A percentile compares a stretch with the other conserved stretches of the same genome.
Evolutionary conservation across 495 filamentous ascomycete species (phyloP).

Genomic region (Talaromyces nanjingensis): DNA sequence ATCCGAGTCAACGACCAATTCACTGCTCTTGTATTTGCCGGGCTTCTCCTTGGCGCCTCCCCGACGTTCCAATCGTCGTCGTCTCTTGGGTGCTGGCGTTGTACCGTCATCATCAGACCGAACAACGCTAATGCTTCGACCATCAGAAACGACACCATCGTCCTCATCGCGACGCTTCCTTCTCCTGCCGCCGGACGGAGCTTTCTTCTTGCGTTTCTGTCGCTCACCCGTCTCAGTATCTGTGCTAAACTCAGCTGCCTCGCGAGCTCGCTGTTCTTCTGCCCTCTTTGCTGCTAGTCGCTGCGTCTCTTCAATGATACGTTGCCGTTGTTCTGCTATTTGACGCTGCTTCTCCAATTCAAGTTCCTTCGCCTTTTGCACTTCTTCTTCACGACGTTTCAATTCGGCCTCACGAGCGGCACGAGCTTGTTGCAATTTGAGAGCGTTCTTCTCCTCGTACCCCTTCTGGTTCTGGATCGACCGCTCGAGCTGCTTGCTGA

Average conservation of each 20-base stretch:
- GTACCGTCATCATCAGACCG: slow-evolving; percentile 21
- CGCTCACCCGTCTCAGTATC: slow-evolving; percentile 73
- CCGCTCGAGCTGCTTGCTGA: slow-evolving; percentile 81
- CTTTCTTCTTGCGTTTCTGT: slow-evolving; percentile 62
- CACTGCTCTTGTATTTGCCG: slow-evolving; percentile 71
- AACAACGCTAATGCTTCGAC: slow-evolving; percentile 20
- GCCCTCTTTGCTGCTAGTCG: slow-evolving; percentile 59
- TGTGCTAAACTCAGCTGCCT: slow-evolving; percentile 65
- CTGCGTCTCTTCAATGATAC: slow-evolving; percentile 68
- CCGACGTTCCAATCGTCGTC: slow-evolving; percentile 44
- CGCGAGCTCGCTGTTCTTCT: slow-evolving; percentile 62
- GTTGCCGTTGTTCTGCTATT: slow-evolving; percentile 74
- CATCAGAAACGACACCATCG: slow-evolving; percentile 32
- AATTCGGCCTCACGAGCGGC: slow-evolving; percentile 71
- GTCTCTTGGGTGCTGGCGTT: slow-evolving; percentile 40
- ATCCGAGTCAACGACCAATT: slow-evolving; percentile 72
- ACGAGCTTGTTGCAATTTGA: slow-evolving; percentile 69
- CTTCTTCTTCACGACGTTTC: slow-evolving; percentile 63
- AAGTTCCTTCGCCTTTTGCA: slow-evolving; percentile 54
- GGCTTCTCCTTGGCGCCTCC: slow-evolving; percentile 50
- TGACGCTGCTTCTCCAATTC: slow-evolving; percentile 65
- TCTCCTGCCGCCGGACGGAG: slow-evolving; percentile 30
- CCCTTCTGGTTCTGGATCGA: slow-evolving; percentile 76
- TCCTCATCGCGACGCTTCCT: slow-evolving; percentile 63
- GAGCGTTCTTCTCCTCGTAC: slow-evolving; percentile 89